Conservation (phyloP, 2,329 filamentous ascomycete genomes). For the Penicillium olsonii region DNA sequence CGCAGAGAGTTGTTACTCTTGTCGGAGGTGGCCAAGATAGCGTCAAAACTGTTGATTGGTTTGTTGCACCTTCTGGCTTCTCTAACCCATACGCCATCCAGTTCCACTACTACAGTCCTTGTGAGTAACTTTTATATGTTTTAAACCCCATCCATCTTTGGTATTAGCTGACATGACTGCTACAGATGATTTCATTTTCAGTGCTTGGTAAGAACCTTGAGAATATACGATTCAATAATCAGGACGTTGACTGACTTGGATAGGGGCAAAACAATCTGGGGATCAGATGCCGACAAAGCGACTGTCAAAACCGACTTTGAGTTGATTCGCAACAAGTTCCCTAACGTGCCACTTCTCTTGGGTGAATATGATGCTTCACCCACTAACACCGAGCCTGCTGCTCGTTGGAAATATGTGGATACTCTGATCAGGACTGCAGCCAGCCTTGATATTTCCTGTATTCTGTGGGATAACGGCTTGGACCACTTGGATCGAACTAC, state of each 20-base stretch:
- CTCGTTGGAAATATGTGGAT: slow-evolving; percentile 61
- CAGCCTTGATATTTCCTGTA: slow-evolving; percentile 52
- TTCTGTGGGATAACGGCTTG: slow-evolving; percentile 62
- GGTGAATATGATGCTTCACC: slow-evolving; percentile 60
- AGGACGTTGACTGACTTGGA: slow-evolving; percentile 12
- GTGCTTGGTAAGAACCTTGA: slow-evolving; percentile 29
- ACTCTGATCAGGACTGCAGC: slow-evolving; percentile 52
- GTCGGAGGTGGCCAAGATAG: slow-evolving; percentile 55
- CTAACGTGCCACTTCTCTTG: slow-evolving; percentile 56
- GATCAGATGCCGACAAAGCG: slow-evolving; percentile 56
- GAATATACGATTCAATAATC: no score
- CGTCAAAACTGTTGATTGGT: slow-evolving; percentile 57
- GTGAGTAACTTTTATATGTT: slow-evolving; percentile 16
- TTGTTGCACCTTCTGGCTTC: slow-evolving; percentile 51
- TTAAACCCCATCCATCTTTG: no score
- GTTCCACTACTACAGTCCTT: slow-evolving; percentile 61
- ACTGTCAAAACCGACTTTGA: slow-evolving; percentile 53
- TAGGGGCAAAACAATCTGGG: slow-evolving; percentile 64
- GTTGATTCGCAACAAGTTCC: slow-evolving; percentile 57
- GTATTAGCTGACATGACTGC: background rate
- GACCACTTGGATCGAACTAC: slow-evolving; percentile 57
- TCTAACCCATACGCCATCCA: slow-evolving; percentile 62
- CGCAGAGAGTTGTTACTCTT: slow-evolving; percentile 58
- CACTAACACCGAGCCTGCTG: slow-evolving; percentile 55
- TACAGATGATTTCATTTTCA: slow-evolving; percentile 33